Base-by-base conservation (phyloP, 2,329 filamentous ascomycete species). In the Aspergillus novoparasiticus region DNA sequence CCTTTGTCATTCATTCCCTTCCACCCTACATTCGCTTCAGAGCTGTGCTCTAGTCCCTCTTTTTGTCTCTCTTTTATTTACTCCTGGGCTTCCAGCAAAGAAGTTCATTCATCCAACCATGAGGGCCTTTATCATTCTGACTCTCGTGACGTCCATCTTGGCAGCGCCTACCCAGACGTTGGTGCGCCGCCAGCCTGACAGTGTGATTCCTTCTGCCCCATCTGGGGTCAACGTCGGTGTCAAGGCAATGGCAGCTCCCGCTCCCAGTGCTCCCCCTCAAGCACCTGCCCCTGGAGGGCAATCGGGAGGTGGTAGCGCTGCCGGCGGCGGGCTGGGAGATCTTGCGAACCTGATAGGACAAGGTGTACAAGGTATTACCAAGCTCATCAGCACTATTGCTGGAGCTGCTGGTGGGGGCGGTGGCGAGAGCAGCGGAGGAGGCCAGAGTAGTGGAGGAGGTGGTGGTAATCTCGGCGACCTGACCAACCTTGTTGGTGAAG, bases 351-450 rank as follows among this genome's bases (percentile, higher is more conserved):
- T 48, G 23, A 48, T 48, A 21, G 45, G 23, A 43, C 45, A 66
- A 1, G 67, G 68, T 32, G 64, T 57, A 12, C 54, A 62, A 28
- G 1, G 67, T 16, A 30, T 68, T 66, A 32, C 43, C 50, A 34
- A 59, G 23, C 21, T 48, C 14, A 48, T 48, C 23, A 28, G 23
- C 45, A 48, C n/a, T 16, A 16, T 48, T 28, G 23, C 45, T 3
- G 45, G 23, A 14, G 45, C 21, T 28, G 23, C 45, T 8, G 21
- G 19, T 14, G 45, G 45, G 6, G 45, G 45, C 21, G 45, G 45
- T 12, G 45, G 45, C 11, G 45, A 48, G 12, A 48, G 45, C 12
- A 14, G 23, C 5, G 23, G 23, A 10, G 45, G 23, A 21, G 45
- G 23, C 21, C 10, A 46, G 21, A 23, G n/a, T 16, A 28, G 23